Evolutionary conservation across 805 yeast species (phyloP).

Genomic region (Naumovozyma baii): DNA sequence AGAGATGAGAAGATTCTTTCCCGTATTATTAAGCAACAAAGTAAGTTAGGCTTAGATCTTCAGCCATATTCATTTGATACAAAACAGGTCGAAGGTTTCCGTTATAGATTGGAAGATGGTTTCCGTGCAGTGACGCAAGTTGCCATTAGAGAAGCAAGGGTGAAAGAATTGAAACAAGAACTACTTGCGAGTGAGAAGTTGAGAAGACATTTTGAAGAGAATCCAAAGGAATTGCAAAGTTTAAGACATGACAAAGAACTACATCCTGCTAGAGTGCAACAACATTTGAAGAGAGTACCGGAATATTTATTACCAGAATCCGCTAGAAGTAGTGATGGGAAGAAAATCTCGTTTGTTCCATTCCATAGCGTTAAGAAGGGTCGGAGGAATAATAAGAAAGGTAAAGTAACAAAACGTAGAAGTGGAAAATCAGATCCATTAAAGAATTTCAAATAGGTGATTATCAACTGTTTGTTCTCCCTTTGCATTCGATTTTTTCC

Average conservation of each 20-base stretch:
- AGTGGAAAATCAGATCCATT: slow-evolving; percentile 53
- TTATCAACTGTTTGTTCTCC: neutral
- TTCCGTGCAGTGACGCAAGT: slow-evolving; percentile 88
- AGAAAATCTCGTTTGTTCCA: slow-evolving; percentile 62
- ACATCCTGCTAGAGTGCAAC: slow-evolving; percentile 72
- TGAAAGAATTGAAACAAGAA: slow-evolving; percentile 80
- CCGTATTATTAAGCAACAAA: slow-evolving; percentile 69
- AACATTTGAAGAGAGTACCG: slow-evolving; percentile 85
- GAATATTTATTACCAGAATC: slow-evolving; percentile 79
- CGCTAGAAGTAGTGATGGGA: slow-evolving; percentile 46
- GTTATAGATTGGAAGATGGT: slow-evolving; percentile 95
- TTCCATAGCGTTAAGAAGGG: slow-evolving; percentile 42
- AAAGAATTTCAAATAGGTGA: slow-evolving; percentile 39
- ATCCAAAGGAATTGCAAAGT: slow-evolving; percentile 84
- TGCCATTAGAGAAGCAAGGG: slow-evolving; percentile 86
- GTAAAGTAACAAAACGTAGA: slow-evolving; percentile 37
- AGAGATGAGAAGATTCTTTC: slow-evolving; percentile 79
- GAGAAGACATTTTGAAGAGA: slow-evolving; percentile 91
- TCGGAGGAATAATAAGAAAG: slow-evolving; percentile 15
- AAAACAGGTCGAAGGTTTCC: slow-evolving; percentile 87
- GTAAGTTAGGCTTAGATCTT: slow-evolving; percentile 59
- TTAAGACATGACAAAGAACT: slow-evolving; percentile 87
- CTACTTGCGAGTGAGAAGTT: slow-evolving; percentile 79
- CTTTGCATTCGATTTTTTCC: neutral
- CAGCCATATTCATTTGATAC: slow-evolving; percentile 86